phyloP scores from a whole-genome alignment of 768 basidiomycete genomes.

The Collybia mongolica region DNA sequence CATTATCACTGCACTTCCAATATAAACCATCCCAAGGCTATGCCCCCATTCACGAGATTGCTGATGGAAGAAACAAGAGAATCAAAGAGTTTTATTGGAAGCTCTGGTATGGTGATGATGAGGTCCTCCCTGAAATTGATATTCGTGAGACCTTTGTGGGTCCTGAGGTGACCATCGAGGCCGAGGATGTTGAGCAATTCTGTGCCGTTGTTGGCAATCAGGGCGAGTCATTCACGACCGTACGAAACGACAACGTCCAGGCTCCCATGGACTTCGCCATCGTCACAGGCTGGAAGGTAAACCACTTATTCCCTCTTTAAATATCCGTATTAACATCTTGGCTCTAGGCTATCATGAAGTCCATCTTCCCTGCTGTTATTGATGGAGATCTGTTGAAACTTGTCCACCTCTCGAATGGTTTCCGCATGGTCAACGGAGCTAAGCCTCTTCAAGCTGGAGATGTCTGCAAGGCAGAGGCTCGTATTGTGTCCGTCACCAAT shows the following conservation, averaged over 20 bases:
- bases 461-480: slow-evolving; percentile 85
- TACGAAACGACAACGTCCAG: slow-evolving; percentile 64
- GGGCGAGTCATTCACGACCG: slow-evolving; percentile 84
- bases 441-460: slow-evolving; percentile 81
- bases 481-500: slow-evolving; percentile 87
- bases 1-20: slow-evolving; percentile 77
- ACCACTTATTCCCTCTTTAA: neutral
- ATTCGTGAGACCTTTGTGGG: slow-evolving; percentile 83
- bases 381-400: slow-evolving; percentile 95
- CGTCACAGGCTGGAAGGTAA: slow-evolving; percentile 96
- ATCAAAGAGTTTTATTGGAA: slow-evolving; percentile 99
- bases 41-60: slow-evolving; percentile 91
- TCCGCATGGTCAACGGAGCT: slow-evolving; percentile 82
- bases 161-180: slow-evolving; percentile 80
- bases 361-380: slow-evolving; percentile 90
- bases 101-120: slow-evolving; percentile 92
- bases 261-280: slow-evolving; percentile 99
- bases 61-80: slow-evolving; percentile 76
- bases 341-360: slow-evolving; percentile 93
- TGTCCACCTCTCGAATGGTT: slow-evolving; percentile 96
- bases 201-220: slow-evolving; percentile 93
- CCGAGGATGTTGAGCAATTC: slow-evolving; percentile 80
- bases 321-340: slow-evolving; percentile 6
- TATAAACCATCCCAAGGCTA: slow-evolving; percentile 89
- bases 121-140: slow-evolving; percentile 73